A percentile compares a stretch with the other conserved stretches of the same genome.
phyloP scores from a whole-genome alignment of 148 eudicot genomes.

The Heliamphora exappendiculata region DNA sequence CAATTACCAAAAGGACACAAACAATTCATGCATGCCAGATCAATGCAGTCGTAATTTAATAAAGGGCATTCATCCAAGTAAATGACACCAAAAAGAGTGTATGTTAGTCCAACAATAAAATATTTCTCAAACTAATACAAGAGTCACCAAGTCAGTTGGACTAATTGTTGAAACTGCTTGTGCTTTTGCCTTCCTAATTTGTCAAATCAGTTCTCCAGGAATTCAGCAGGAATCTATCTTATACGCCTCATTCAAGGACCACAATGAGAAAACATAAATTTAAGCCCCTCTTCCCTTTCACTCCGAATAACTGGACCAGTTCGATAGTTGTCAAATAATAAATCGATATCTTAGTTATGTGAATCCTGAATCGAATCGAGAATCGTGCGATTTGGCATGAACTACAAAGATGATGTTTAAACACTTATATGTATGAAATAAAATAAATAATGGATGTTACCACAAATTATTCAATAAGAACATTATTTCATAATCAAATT shows the following conservation, averaged over 20 bases:
- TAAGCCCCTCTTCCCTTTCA: too few relatives aligned
- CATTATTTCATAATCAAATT: too few relatives aligned
- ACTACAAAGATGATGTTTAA: too few relatives aligned
- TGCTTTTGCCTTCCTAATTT: not conserved
- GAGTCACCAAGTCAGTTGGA: not conserved
- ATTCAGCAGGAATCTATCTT: not conserved
- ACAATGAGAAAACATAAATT: too few relatives aligned
- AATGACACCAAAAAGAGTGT: not conserved
- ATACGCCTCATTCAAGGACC: not conserved
- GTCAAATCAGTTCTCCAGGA: not conserved
- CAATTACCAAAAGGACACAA: not conserved
- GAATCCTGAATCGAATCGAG: too few relatives aligned
- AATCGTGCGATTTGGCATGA: too few relatives aligned
- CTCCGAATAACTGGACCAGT: too few relatives aligned
- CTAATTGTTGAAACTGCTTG: not conserved
- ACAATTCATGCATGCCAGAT: not conserved
- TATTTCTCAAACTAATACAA: not conserved
- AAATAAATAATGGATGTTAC: too few relatives aligned
- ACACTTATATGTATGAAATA: too few relatives aligned
- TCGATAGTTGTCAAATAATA: too few relatives aligned
- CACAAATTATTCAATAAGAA: too few relatives aligned
- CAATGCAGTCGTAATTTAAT: not conserved
- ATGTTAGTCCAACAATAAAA: not conserved
- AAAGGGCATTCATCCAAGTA: not conserved
- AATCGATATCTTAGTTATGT: too few relatives aligned